Evolutionary conservation across 805 yeast genomes (phyloP).

Genomic region (Kuraishia piskuri): DNA sequence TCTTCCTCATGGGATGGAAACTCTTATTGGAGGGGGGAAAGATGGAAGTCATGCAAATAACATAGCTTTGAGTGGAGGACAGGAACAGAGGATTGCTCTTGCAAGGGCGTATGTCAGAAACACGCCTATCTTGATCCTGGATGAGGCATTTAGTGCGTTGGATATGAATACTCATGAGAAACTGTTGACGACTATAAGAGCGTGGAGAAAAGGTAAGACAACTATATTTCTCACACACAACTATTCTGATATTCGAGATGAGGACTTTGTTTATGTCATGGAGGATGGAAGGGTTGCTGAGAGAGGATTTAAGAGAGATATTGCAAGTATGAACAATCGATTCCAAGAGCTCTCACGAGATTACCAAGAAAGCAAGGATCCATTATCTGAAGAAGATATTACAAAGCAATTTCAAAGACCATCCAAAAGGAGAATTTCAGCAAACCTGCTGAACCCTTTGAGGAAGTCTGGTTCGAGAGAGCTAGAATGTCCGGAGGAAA

Average conservation of each 20-base stretch:
- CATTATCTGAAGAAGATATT: neutral
- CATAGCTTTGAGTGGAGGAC: conserved; percentile 77
- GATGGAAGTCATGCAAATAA: conserved; percentile 16
- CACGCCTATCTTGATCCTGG: conserved; percentile 70
- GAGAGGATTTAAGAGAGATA: conserved; percentile 27
- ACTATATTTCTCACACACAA: conserved; percentile 84
- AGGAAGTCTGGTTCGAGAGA: conserved; percentile 5
- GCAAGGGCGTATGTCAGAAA: conserved; percentile 77
- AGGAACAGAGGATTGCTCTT: conserved; percentile 71
- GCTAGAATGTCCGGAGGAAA: neutral
- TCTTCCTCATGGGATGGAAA: conserved; percentile 48
- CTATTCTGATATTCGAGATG: conserved; percentile 39
- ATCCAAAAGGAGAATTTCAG: neutral
- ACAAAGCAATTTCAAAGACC: neutral
- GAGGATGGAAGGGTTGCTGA: conserved; percentile 49
- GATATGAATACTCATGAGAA: conserved; percentile 42
- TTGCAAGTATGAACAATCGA: conserved; percentile 12
- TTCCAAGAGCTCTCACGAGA: neutral
- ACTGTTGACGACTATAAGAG: conserved; percentile 41
- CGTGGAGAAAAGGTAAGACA: conserved; percentile 59
- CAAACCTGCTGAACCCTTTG: conserved; percentile 3
- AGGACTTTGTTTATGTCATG: conserved; percentile 54
- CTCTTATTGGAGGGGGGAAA: conserved; percentile 32
- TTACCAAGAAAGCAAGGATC: neutral
- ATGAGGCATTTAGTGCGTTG: conserved; percentile 81